Evolutionary conservation across 257 asterid species (phyloP).

Genomic region (Forsythia viridissima): DNA sequence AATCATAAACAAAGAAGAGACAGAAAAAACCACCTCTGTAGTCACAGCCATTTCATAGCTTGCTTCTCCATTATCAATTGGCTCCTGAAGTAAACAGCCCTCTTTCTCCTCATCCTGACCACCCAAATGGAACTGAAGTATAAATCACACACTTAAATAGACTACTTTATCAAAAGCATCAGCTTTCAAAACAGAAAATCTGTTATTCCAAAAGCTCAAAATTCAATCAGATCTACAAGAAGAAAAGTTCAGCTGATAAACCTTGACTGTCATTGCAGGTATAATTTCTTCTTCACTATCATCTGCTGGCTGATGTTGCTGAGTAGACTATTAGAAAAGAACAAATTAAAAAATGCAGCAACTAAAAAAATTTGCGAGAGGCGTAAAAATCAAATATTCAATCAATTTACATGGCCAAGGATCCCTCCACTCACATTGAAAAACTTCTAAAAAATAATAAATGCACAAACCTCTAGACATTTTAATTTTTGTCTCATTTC

Average conservation of each 20-base stretch:
- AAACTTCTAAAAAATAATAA: conserved; percentile 11
- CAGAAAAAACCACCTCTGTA: conserved; percentile 48
- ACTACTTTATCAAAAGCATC: not conserved
- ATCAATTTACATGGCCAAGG: conserved; percentile 14
- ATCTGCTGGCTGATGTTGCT: conserved; percentile 38
- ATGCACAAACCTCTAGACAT: conserved; percentile 47
- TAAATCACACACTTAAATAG: conserved; percentile 5
- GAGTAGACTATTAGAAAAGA: conserved; percentile 38
- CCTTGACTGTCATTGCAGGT: conserved; percentile 48
- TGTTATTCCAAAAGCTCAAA: conserved; percentile 11
- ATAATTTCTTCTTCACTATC: conserved; percentile 40
- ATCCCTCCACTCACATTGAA: not conserved
- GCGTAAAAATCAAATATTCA: conserved; percentile 5
- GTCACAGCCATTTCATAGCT: conserved; percentile 34
- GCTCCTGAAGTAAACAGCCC: conserved; percentile 43
- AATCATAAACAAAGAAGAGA: conserved; percentile 13
- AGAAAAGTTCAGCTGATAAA: conserved; percentile 24
- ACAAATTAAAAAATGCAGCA: conserved; percentile 12
- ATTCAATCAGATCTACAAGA: conserved; percentile 18
- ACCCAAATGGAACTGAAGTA: conserved; percentile 23
- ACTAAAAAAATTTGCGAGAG: not conserved
- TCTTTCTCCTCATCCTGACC: conserved; percentile 52
- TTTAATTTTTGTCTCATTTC: conserved; percentile 57
- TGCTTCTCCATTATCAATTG: conserved; percentile 40
- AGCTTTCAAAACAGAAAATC: conserved; percentile 2